These are phyloP conservation scores for Cardamine occulta DNA, from an alignment of 345 rosid species.

Conservation along the genomic window DNA sequence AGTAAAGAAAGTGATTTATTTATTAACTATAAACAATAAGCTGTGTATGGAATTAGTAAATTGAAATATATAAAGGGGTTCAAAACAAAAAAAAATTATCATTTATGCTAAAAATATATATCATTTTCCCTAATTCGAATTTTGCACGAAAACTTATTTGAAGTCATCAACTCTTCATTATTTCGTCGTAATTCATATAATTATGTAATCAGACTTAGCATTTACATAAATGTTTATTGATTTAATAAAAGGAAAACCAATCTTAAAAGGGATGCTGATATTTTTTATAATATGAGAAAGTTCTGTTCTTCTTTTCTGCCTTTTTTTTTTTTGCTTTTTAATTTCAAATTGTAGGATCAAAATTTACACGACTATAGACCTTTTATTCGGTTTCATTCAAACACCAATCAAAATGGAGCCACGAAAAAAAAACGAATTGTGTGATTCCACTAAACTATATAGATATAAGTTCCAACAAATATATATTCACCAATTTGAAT, in stretches of 20 bases:
- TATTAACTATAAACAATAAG: background rate
- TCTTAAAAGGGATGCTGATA: background rate
- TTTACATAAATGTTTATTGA: background rate
- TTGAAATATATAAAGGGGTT: background rate
- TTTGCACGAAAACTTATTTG: background rate
- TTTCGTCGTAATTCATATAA: background rate
- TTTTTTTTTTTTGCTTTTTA: background rate
- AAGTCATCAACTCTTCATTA: background rate
- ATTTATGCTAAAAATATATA: background rate
- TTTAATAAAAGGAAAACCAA: background rate
- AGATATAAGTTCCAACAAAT: background rate
- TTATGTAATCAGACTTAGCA: background rate
- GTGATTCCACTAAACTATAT: conserved; percentile 3
- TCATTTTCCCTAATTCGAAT: background rate
- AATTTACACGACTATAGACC: background rate
- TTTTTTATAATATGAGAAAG: background rate
- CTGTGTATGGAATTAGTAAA: background rate
- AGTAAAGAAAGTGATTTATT: background rate
- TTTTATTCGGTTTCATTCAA: background rate
- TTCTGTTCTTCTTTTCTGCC: background rate
- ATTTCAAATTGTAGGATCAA: background rate
- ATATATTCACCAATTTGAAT: conserved; percentile 2
- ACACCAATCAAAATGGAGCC: background rate
- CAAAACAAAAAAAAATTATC: background rate
- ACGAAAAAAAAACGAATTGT: background rate